phyloP scores from a whole-genome alignment of 1,139 yeast species.

The Hansenula lynferdii region DNA sequence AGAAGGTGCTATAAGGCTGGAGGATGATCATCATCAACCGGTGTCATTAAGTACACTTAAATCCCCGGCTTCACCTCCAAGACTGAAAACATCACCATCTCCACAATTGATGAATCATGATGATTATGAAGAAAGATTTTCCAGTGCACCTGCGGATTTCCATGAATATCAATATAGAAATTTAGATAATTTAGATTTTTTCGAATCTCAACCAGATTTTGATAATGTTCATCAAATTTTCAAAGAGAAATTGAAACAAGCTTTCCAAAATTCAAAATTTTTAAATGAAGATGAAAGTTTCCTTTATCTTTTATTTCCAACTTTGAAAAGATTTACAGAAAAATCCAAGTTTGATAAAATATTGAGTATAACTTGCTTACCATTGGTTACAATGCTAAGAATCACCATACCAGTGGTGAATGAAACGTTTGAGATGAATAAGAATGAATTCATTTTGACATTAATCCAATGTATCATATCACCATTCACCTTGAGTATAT shows the following conservation, averaged over 20 bases:
- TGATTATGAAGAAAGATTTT: slow-evolving; percentile 10
- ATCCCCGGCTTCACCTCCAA: background rate
- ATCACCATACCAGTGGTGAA: slow-evolving; percentile 45
- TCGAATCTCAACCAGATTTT: slow-evolving; percentile 2
- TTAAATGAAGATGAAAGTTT: slow-evolving; percentile 4
- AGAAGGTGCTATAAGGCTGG: slow-evolving; percentile 1
- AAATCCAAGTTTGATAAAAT: slow-evolving; percentile 23
- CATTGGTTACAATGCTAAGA: slow-evolving; percentile 39
- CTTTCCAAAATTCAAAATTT: background rate
- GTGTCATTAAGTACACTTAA: too few species aligned
- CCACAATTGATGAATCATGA: slow-evolving; percentile 13
- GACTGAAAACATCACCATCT: slow-evolving; percentile 14
- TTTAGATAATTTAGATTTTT: slow-evolving; percentile 4
- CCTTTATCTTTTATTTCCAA: slow-evolving; percentile 21
- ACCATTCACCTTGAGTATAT: slow-evolving; percentile 14
- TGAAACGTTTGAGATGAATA: slow-evolving; percentile 12
- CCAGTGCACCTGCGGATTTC: slow-evolving; percentile 15
- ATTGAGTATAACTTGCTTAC: slow-evolving; percentile 33
- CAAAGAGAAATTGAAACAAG: background rate
- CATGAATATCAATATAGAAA: slow-evolving; percentile 6
- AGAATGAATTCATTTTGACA: slow-evolving; percentile 10
- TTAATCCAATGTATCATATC: slow-evolving; percentile 17
- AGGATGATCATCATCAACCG: too few species aligned
- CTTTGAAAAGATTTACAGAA: slow-evolving; percentile 17
- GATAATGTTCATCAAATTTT: slow-evolving; percentile 4